Conservation (phyloP, 768 basidiomycete species). For the Gautieria morchelliformis region DNA sequence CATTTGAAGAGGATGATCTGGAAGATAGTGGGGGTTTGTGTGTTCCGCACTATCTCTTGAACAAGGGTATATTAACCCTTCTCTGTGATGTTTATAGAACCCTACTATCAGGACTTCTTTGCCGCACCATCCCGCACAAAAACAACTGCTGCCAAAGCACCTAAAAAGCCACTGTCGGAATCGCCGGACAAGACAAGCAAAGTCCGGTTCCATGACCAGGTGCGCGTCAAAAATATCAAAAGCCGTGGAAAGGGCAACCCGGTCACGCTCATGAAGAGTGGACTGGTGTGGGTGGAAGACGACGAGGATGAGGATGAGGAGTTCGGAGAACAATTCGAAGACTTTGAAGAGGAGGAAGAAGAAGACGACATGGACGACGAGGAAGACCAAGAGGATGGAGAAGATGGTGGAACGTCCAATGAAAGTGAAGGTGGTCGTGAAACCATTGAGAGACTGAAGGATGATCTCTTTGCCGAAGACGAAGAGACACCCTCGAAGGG, state of each 20-base stretch:
- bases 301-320: conserved; percentile 19
- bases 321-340: conserved; percentile 34
- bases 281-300: conserved; percentile 32
- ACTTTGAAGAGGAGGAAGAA: conserved; percentile 29
- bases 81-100: conserved; percentile 31
- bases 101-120: conserved; percentile 75
- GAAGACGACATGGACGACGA: not conserved
- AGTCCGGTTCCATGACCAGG: conserved; percentile 76
- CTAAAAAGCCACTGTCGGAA: not conserved
- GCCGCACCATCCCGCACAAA: conserved; percentile 38
- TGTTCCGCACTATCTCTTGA: not conserved
- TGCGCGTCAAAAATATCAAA: conserved; percentile 74
- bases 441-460: conserved; percentile 61
- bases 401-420: conserved; percentile 4
- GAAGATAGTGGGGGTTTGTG: conserved; percentile 34
- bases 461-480: conserved; percentile 73
- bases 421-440: conserved; percentile 24
- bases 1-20: conserved; percentile 34
- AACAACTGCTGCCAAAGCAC: conserved; percentile 1
- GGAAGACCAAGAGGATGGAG: conserved; percentile 2
- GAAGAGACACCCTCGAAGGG: conserved; percentile 30
- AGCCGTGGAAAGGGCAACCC: conserved; percentile 58
- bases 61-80: not conserved
- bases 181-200: conserved; percentile 24
- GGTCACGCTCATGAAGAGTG: conserved; percentile 30